Conservation (phyloP, 805 yeast species). For the Yarrowia alimentaria region DNA sequence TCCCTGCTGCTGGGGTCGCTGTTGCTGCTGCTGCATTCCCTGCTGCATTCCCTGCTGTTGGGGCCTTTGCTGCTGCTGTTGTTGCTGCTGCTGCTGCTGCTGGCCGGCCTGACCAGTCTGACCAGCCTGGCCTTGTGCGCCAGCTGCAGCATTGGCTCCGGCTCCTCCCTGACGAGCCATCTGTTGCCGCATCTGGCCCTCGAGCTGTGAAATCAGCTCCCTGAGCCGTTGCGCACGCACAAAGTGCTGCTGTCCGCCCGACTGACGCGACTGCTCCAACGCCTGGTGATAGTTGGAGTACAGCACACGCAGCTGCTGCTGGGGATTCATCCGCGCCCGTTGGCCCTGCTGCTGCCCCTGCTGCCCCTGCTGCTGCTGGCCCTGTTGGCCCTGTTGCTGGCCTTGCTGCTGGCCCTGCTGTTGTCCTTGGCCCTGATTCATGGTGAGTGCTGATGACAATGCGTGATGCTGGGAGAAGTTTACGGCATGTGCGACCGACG, state of each 20-base stretch:
- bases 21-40: neutral
- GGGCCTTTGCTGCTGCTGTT: conserved; percentile 1
- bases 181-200: conserved; percentile 32
- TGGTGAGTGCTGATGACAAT: neutral
- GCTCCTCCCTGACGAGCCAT: conserved; percentile 33
- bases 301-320: conserved; percentile 36
- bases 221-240: conserved; percentile 38
- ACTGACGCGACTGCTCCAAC: conserved; percentile 33
- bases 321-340: conserved; percentile 21
- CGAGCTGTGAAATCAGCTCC: conserved; percentile 33
- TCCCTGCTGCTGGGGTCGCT: neutral
- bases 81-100: conserved; percentile 4
- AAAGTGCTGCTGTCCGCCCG: conserved; percentile 38
- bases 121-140: too few relatives aligned
- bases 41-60: neutral
- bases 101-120: conserved; percentile 21
- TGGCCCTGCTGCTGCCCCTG: conserved; percentile 19
- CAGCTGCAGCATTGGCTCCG: too few relatives aligned
- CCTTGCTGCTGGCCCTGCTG: conserved; percentile 19
- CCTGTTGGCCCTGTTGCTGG: conserved; percentile 19
- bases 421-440: conserved; percentile 26
- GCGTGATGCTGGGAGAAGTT: neutral
- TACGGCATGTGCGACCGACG: conserved; percentile 15
- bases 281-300: conserved; percentile 38
- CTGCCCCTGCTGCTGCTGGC: conserved; percentile 10